Evolutionary conservation across 1,139 yeast species (phyloP), one percentile per base, ranked within the genome.

Genomic region (Saccharomyces hybrid): DNA sequence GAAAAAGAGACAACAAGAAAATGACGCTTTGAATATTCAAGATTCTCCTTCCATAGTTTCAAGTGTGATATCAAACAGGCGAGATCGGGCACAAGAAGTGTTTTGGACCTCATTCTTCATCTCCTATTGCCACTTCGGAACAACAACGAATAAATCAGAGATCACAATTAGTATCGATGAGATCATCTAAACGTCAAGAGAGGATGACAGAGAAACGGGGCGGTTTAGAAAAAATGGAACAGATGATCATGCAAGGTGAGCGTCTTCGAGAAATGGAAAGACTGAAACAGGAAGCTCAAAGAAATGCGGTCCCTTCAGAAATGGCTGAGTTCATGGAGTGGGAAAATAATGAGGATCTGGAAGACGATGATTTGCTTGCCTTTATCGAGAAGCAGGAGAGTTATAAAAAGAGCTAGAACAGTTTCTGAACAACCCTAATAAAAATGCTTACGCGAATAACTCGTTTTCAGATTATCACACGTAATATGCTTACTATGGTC

Each of bases 351-450:
- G 62, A 57, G 12, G 60, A 58, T 31, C 49, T 59, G 19, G 65
- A 64, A 21, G 68, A 65, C 52, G 64, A 61, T 21, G 69, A 64
- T 16, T 48, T 65, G 42, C 53, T 66, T 19, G 56, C 55, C 2
- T 58, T 60, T 34, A 48, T 66, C 8, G 63, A 61, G 28, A 54
- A 58, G 14, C 59, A 56, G 29, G 64, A 64, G 34, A 55, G 52
- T 42, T 60, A 58, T 56, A 65, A 61, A 51, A 49, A 24, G 64
- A 61, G 51, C 46, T 61, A 21, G 59, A 61, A 29, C 52, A 57
- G 9, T 21, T 61, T 49, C 48, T 61, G 9, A 49, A 58, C 5
- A 61, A 62, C 9, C 12, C n/a, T 38, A 19, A 38, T 9, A 38
- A 19, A 38, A 34, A 34, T 14, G 41, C 8, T 34, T 6, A 34